These are phyloP conservation scores for Saksenaea oblongispora DNA, from an alignment of 371 early-diverging fungal species.

Conservation along the genomic window DNA sequence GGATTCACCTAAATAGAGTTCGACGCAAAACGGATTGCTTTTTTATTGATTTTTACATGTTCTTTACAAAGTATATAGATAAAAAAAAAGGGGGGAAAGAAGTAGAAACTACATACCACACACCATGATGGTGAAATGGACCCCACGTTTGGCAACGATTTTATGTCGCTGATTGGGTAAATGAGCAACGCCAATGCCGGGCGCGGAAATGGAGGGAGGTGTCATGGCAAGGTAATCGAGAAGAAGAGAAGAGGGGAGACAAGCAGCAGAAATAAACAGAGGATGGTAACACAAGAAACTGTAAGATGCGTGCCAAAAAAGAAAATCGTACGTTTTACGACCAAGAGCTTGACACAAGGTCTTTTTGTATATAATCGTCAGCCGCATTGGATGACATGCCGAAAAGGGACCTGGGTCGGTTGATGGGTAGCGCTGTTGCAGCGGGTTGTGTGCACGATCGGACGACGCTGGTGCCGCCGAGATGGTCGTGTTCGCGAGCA, in stretches of 20 bases:
- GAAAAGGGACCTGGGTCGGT: slow-evolving; percentile 4
- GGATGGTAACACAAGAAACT: background rate
- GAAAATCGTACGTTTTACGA: slow-evolving; percentile 22
- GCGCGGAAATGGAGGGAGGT: slow-evolving; percentile 44
- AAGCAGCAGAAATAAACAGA: slow-evolving; percentile 5
- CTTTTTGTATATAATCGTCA: slow-evolving; percentile 43
- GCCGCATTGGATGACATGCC: slow-evolving; percentile 30
- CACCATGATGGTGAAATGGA: slow-evolving; percentile 95
- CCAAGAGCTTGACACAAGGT: slow-evolving; percentile 30
- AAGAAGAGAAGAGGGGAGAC: slow-evolving; percentile 7
- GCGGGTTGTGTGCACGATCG: slow-evolving; percentile 2
- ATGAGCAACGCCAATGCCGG: slow-evolving; percentile 93
- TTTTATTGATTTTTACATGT: background rate
- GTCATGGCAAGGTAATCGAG: slow-evolving; percentile 31
- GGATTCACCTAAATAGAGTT: slow-evolving; percentile 29
- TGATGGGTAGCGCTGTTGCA: slow-evolving; percentile 7
- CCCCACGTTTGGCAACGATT: slow-evolving; percentile 90
- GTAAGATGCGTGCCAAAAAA: background rate
- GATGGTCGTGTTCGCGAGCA: slow-evolving; percentile 4
- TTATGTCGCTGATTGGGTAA: slow-evolving; percentile 97
- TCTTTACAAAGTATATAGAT: background rate
- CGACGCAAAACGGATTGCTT: background rate
- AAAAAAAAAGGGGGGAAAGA: too few species aligned
- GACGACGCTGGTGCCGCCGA: slow-evolving; percentile 2
- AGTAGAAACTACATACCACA: slow-evolving; percentile 70